A percentile compares a stretch with the other conserved stretches of the same genome.
Conservation (phyloP, 768 basidiomycete species). For the Dioszegia aurantiaca region DNA sequence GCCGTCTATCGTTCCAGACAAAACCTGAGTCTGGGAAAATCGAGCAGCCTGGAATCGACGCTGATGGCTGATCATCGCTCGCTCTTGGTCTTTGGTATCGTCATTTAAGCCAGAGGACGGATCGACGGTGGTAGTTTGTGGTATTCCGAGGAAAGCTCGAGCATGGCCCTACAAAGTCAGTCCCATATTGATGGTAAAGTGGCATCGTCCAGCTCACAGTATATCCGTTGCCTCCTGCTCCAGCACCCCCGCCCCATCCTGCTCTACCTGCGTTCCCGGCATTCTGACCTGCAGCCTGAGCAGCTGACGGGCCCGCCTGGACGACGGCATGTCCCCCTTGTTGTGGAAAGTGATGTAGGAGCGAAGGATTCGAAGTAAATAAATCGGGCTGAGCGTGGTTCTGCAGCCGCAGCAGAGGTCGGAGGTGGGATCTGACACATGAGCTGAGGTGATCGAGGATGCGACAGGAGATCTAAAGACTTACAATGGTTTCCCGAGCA, state of each 20-base stretch:
- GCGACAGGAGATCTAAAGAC: background rate
- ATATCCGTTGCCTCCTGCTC: constrained; percentile 34
- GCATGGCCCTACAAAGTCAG: constrained; percentile 38
- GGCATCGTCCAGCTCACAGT: too few relatives aligned
- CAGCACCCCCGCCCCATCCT: constrained; percentile 31
- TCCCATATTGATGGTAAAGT: background rate
- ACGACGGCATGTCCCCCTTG: constrained; percentile 21
- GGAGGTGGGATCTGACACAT: constrained; percentile 46
- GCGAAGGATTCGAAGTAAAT: constrained; percentile 49
- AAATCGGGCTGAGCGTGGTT: constrained; percentile 37
- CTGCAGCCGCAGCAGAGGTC: constrained; percentile 47
- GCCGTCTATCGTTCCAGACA: constrained; percentile 22
- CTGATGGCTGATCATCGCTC: background rate
- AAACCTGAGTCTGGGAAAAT: constrained; percentile 6
- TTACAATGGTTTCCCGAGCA: constrained; percentile 27
- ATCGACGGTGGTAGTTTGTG: constrained; percentile 33
- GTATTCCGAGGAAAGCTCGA: constrained; percentile 39
- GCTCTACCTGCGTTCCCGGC: constrained; percentile 29
- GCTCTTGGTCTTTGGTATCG: constrained; percentile 13
- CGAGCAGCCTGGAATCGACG: constrained; percentile 12
- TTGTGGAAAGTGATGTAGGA: constrained; percentile 44
- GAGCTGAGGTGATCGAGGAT: background rate
- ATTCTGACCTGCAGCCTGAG: constrained; percentile 1
- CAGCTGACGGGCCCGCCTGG: constrained; percentile 7
- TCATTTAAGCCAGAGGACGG: constrained; percentile 26